phyloP scores from a whole-genome alignment of 1,284 basidiomycete genomes.

The Ganoderma resinaceum region DNA sequence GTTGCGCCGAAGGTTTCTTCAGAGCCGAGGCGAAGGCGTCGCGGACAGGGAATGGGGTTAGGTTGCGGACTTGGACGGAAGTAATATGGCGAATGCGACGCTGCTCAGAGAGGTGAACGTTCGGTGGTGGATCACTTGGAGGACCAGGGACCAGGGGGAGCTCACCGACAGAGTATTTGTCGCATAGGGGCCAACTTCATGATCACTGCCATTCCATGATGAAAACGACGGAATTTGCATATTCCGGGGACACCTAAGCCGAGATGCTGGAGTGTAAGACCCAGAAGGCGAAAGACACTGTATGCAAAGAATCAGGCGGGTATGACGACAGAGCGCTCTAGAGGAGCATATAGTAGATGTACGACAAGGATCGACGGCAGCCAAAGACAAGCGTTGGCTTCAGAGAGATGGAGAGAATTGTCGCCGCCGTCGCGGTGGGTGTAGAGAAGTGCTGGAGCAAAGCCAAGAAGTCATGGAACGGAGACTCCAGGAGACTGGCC shows the following conservation, averaged over 20 bases:
- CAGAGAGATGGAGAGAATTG: constrained; percentile 1
- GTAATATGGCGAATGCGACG: constrained; percentile 78
- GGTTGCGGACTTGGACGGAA: constrained; percentile 77
- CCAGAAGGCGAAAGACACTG: neutral
- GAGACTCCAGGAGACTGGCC: neutral
- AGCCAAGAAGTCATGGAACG: constrained; percentile 18
- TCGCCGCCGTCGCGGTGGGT: constrained; percentile 19
- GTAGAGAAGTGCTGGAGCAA: constrained; percentile 15
- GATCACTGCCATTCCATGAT: constrained; percentile 15
- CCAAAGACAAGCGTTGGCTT: neutral
- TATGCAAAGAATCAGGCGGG: constrained; percentile 1
- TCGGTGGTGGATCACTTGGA: neutral
- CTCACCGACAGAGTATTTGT: constrained; percentile 25
- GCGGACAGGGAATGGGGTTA: constrained; percentile 81
- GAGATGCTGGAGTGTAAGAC: neutral
- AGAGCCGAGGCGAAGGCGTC: constrained; percentile 79
- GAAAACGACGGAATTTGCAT: constrained; percentile 20
- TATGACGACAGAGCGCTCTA: constrained; percentile 6
- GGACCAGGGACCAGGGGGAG: neutral
- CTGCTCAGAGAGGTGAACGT: constrained; percentile 43
- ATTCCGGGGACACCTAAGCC: neutral
- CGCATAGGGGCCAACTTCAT: constrained; percentile 2
- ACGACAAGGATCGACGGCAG: constrained; percentile 4
- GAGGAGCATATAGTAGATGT: constrained; percentile 21
- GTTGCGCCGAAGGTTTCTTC: constrained; percentile 63